Percentiles rank a stretch among this genome's conserved stretches.
Conservation (phyloP, 306 rosid genomes). For the Trifolium fragiferum region DNA sequence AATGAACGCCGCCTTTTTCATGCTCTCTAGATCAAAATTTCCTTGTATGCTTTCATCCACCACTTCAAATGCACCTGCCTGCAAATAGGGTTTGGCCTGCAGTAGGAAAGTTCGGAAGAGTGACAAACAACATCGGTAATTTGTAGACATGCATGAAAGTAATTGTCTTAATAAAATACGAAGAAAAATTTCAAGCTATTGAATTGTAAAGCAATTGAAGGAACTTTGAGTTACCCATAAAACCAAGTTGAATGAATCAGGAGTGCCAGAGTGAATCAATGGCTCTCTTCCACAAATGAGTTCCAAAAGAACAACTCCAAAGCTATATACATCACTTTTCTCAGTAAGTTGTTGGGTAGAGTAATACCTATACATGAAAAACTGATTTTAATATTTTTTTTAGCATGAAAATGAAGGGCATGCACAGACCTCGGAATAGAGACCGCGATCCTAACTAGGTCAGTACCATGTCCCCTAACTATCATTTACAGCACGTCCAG, state of each 20-base stretch:
- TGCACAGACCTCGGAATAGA: background rate
- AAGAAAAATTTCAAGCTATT: background rate
- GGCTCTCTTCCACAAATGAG: constrained; percentile 98
- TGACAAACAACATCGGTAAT: background rate
- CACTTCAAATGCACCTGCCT: constrained; percentile 86
- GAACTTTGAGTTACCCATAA: constrained; percentile 68
- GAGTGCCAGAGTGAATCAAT: constrained; percentile 77
- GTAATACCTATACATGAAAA: constrained; percentile 62
- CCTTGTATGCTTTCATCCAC: constrained; percentile 75
- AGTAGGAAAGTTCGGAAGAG: constrained; percentile 9
- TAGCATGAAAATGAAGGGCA: background rate
- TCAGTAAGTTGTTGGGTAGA: constrained; percentile 87
- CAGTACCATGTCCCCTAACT: too few relatives aligned
- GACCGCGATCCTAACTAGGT: background rate
- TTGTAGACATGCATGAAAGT: background rate
- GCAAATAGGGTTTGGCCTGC: constrained; percentile 96
- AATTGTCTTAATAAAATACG: too few relatives aligned
- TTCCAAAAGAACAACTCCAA: constrained; percentile 91
- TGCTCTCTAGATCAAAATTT: constrained; percentile 70
- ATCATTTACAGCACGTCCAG: too few relatives aligned
- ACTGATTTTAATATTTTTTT: background rate
- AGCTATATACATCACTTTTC: constrained; percentile 92
- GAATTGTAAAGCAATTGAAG: background rate
- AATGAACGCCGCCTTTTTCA: constrained; percentile 70
- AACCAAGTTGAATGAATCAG: constrained; percentile 93